Base-by-base conservation (phyloP, 2,329 filamentous ascomycete species). In the Fusarium sp. region DNA sequence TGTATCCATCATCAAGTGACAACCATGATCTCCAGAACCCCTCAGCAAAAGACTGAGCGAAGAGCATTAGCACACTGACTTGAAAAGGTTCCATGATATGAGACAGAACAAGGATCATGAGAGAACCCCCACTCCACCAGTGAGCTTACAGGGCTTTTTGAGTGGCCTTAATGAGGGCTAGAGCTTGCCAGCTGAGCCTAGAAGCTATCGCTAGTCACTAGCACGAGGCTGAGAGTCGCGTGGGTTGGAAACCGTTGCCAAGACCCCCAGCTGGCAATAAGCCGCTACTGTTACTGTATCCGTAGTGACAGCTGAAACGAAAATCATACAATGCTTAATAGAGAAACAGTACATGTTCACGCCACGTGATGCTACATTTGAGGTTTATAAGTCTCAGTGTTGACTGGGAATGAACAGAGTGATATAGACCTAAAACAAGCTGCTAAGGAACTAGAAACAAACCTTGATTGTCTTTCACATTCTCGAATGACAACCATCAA, bases 101-200 rank as follows among this genome's bases (percentile, higher is more conserved):
- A 53, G 53, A 62, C 51, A 45, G 18, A 44, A 23, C 62, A 51
- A 50, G 62, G 62, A 31, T 65, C 26, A 44, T 42, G 26, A 55
- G 18, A 60, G 26, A 30, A 31, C 52, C 61, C 61, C 58, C 49
- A 52, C 49, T 59, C 43, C 43, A 60, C 52, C 58, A 62, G 45
- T 50, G 41, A 65, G 66, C 67, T 42, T 70, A 52, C 26, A 49
- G 50, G 41, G 48, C 58, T 61, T 49, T 19, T 43, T 68, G 63
- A 65, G 45, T 69, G 67, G 67, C 65, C 63, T 70, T 42, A 44
- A 48, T 34, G 52, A 42, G 58, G 53, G 45, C 62, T 68, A 65
- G 48, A 65, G 67, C 67, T 16, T 62, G 52, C 54, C 67, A 68
- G 67, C 63, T 71, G 68, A 71, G 65, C 65, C 53, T 59, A 66